These are phyloP conservation scores for Saccharum spontaneum DNA, from an alignment of 176 grass and related monocot genomes.

Conservation along the genomic window DNA sequence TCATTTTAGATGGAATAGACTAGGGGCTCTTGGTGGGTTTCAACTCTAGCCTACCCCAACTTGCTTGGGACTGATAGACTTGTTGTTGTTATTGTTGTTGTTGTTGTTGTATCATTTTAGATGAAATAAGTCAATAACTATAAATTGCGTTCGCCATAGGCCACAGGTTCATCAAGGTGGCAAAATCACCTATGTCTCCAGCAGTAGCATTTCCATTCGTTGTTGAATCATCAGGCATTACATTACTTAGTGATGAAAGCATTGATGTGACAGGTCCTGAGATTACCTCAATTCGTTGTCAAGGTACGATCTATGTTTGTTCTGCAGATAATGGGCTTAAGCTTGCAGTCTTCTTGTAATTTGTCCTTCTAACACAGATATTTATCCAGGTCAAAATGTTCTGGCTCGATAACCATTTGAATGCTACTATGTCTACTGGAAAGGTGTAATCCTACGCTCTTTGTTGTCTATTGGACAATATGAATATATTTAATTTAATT, in stretches of 20 bases:
- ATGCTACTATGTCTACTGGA: neutral
- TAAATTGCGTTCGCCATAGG: slow-evolving; percentile 42
- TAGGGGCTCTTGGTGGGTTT: too few relatives aligned
- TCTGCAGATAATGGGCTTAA: neutral
- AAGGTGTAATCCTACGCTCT: neutral
- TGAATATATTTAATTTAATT: slow-evolving; percentile 18
- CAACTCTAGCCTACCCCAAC: too few relatives aligned
- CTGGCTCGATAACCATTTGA: slow-evolving; percentile 45
- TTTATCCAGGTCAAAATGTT: slow-evolving; percentile 69
- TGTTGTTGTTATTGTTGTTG: too few relatives aligned
- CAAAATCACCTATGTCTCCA: slow-evolving; percentile 89
- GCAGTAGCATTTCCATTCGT: slow-evolving; percentile 81
- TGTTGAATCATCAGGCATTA: slow-evolving; percentile 76
- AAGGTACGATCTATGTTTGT: slow-evolving; percentile 49
- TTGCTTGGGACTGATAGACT: too few relatives aligned
- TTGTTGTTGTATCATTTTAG: too few relatives aligned
- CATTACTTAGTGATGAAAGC: slow-evolving; percentile 62
- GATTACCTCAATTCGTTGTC: slow-evolving; percentile 68
- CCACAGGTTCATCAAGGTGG: slow-evolving; percentile 84
- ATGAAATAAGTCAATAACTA: too few relatives aligned
- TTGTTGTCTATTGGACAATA: neutral
- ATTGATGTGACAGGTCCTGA: slow-evolving; percentile 64
- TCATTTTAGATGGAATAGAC: neutral
- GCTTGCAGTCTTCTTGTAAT: slow-evolving; percentile 2
- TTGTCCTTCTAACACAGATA: slow-evolving; percentile 21